Evolutionary conservation across 305 asterid genomes (phyloP), one percentile per base, ranked within the genome.

Genomic region (Fraxinus sp.): DNA sequence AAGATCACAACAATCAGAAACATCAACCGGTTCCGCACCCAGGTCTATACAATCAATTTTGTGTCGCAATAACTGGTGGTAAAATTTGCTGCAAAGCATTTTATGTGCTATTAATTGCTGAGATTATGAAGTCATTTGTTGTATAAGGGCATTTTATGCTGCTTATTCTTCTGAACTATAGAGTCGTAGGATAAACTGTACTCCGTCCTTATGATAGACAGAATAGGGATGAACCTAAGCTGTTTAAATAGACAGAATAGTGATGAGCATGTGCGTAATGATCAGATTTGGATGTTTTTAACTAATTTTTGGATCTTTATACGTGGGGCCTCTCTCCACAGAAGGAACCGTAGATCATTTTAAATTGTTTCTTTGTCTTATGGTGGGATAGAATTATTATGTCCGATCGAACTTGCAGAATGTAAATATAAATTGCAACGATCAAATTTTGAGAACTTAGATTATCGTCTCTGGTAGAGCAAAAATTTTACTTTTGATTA

Each of bases 1-100:
- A 96, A 91, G 88, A 82, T 86, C 89, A 93, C 98, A 28, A 96
- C 99, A 39, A 55, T 85, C 82, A 92, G 87, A 88, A 96, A 96
- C 89, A 93, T 96, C 74, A 91, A 89, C 74, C 90, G 97, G 16
- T 96, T 96, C 82, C 97, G 98, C 39, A 66, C 88, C 20, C 99
- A 95, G 98, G 99, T 95, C 66, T 55, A 64, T 64, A 66, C 59
- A 44, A 70, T 57, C 39, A 2, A 28, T 79, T 77, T 39, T 74
- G 14, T 71, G 37, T 77, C 80, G 73, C 78, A 74, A 73, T 72
- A 9, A 33, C 37, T 83, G 82, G 79, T 70, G 78, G 32, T 16
- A 18, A 7, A 26, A n/a, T 36, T 66, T 85, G 82, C 76, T 26
- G 9, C 20, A 32, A 75, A 81, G 70, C 73, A n/a, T 35, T 49